These are phyloP conservation scores for Lathyrus tuberosus DNA, from an alignment of 306 rosid genomes.

Conservation along the genomic window DNA sequence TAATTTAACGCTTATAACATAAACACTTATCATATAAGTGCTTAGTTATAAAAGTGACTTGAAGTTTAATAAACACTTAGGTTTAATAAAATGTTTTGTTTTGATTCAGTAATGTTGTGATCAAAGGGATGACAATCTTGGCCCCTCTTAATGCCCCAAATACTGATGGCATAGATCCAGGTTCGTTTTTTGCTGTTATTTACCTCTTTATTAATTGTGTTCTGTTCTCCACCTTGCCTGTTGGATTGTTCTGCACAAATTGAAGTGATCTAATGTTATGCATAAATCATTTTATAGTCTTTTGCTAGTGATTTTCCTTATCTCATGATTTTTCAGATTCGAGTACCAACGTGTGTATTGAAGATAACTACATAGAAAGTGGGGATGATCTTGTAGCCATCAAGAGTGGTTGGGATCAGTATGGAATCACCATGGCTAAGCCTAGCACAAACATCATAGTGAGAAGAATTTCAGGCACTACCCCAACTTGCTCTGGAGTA, in stretches of 20 bases:
- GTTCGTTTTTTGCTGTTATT: slow-evolving; percentile 42
- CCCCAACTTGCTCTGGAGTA: slow-evolving; percentile 92
- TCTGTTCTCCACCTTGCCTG: not conserved
- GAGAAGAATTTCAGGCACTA: slow-evolving; percentile 89
- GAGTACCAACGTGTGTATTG: slow-evolving; percentile 76
- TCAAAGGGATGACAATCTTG: slow-evolving; percentile 90
- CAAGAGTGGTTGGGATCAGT: slow-evolving; percentile 98
- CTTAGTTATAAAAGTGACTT: too few relatives aligned
- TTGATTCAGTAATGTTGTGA: slow-evolving; percentile 83
- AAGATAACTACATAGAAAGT: slow-evolving; percentile 94
- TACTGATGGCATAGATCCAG: slow-evolving; percentile 96
- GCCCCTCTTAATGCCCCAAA: slow-evolving; percentile 97
- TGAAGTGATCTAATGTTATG: not conserved
- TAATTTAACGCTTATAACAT: too few relatives aligned
- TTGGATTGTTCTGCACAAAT: slow-evolving; percentile 14
- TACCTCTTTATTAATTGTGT: not conserved
- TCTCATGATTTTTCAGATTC: slow-evolving; percentile 62
- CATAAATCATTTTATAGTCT: not conserved
- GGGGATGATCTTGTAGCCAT: slow-evolving; percentile 97
- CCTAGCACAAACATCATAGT: slow-evolving; percentile 80
- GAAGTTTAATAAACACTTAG: slow-evolving; percentile 2
- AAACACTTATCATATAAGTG: too few relatives aligned
- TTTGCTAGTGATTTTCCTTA: slow-evolving; percentile 21
- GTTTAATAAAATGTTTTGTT: slow-evolving; percentile 14
- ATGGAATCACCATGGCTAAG: slow-evolving; percentile 73